phyloP scores from a whole-genome alignment of 805 yeast species.

The Metschnikowia continentalis region DNA sequence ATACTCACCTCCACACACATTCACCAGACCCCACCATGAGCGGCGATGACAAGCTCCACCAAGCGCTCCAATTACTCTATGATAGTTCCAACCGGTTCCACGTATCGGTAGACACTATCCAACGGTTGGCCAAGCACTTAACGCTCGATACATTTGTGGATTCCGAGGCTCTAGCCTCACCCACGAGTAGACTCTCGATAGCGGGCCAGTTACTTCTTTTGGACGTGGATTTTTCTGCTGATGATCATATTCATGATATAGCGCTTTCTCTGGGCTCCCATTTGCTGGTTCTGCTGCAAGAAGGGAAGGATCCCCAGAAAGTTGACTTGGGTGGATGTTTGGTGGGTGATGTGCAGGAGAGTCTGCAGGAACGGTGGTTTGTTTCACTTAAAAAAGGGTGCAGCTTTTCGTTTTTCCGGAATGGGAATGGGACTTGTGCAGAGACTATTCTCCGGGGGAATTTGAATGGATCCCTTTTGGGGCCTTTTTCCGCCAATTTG shows the following conservation, averaged over 20 bases:
- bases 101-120: constrained; percentile 35
- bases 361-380: neutral
- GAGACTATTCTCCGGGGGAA: constrained; percentile 29
- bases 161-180: constrained; percentile 24
- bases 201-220: constrained; percentile 39
- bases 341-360: neutral
- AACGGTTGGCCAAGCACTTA: constrained; percentile 37
- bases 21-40: constrained; percentile 1
- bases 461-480: constrained; percentile 21
- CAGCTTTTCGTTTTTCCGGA: constrained; percentile 17
- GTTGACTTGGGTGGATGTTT: neutral
- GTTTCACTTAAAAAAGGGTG: neutral
- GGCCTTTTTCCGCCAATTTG: constrained; percentile 33
- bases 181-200: constrained; percentile 29
- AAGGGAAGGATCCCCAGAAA: too few species aligned
- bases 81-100: constrained; percentile 29
- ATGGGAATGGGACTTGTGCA: constrained; percentile 14
- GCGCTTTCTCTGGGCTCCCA: constrained; percentile 36
- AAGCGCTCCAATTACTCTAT: constrained; percentile 22
- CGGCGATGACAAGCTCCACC: constrained; percentile 9
- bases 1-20: neutral
- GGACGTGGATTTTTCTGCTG: constrained; percentile 35
- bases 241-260: constrained; percentile 24
- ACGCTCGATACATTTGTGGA: constrained; percentile 41
- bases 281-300: neutral